Conservation (phyloP, 2,329 filamentous ascomycete species). For the Davidsoniella neocaledoniae region DNA sequence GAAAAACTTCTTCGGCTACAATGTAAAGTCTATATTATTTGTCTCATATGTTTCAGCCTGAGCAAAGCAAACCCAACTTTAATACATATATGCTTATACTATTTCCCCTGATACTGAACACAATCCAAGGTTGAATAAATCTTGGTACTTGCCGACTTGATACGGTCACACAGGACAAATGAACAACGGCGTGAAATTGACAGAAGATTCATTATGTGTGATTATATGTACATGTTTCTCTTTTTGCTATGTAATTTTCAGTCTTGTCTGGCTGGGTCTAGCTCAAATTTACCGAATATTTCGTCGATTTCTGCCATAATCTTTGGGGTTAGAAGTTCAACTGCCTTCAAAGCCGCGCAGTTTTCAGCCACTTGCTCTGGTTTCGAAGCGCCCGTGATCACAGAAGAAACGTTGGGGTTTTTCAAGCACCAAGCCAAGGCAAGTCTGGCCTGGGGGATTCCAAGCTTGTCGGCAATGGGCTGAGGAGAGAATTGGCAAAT, state of each 20-base stretch:
- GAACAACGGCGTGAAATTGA: no score
- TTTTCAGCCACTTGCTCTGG: constrained; percentile 36
- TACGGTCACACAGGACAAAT: no score
- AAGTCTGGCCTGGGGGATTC: constrained; percentile 32
- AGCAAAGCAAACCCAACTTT: no score
- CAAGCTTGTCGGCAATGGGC: constrained; percentile 40
- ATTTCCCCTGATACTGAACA: no score
- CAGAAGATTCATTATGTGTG: no score
- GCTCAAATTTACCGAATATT: constrained; percentile 19
- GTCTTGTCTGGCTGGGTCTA: constrained; percentile 12
- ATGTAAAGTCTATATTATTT: no score
- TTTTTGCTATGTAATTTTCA: neutral
- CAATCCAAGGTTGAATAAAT: no score
- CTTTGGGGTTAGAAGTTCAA: constrained; percentile 32
- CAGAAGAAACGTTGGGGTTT: constrained; percentile 35
- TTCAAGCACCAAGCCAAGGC: constrained; percentile 37
- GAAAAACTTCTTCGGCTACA: no score
- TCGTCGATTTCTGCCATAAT: constrained; percentile 34
- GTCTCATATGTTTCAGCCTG: no score
- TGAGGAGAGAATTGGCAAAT: neutral
- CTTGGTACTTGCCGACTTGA: no score
- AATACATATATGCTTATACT: no score
- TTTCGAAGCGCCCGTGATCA: constrained; percentile 35
- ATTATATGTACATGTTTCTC: no score
- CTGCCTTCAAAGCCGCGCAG: constrained; percentile 27